A percentile compares a stretch with the other conserved stretches of the same genome.
Conservation (phyloP, 176 grass and related monocot species). For the Alopecurus myosuroides region DNA sequence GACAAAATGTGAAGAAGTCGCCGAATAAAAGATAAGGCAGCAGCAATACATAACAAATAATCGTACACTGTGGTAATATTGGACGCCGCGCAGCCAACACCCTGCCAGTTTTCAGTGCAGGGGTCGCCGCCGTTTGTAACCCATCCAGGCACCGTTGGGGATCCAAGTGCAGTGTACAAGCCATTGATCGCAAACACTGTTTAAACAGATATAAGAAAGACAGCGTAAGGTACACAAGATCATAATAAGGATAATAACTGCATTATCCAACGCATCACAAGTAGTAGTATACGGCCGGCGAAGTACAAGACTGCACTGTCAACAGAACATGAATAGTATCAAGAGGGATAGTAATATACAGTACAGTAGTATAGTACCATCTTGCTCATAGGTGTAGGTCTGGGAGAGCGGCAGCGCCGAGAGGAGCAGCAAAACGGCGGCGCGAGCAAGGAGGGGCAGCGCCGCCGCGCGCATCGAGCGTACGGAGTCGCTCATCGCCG, state of each 20-base stretch:
- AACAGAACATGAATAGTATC: neutral
- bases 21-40: neutral
- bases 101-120: slow-evolving; percentile 79
- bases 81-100: slow-evolving; percentile 61
- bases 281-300: neutral
- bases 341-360: neutral
- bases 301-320: neutral
- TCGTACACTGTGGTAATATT: slow-evolving; percentile 96
- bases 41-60: slow-evolving; percentile 15
- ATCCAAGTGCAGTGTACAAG: slow-evolving; percentile 64
- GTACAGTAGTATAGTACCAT: slow-evolving; percentile 43
- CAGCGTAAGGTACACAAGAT: neutral
- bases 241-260: neutral
- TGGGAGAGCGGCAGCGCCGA: slow-evolving; percentile 31
- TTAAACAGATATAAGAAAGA: neutral
- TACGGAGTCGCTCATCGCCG: neutral
- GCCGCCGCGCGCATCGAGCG: neutral
- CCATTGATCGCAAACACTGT: slow-evolving; percentile 90
- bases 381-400: slow-evolving; percentile 53
- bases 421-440: slow-evolving; percentile 35
- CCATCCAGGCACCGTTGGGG: slow-evolving; percentile 79
- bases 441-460: slow-evolving; percentile 1
- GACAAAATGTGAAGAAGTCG: neutral
- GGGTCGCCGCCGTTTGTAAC: slow-evolving; percentile 72
- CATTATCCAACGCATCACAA: neutral